Evolutionary conservation across 163 green algal species (phyloP).

Genomic region (Chlorella variabilis): DNA sequence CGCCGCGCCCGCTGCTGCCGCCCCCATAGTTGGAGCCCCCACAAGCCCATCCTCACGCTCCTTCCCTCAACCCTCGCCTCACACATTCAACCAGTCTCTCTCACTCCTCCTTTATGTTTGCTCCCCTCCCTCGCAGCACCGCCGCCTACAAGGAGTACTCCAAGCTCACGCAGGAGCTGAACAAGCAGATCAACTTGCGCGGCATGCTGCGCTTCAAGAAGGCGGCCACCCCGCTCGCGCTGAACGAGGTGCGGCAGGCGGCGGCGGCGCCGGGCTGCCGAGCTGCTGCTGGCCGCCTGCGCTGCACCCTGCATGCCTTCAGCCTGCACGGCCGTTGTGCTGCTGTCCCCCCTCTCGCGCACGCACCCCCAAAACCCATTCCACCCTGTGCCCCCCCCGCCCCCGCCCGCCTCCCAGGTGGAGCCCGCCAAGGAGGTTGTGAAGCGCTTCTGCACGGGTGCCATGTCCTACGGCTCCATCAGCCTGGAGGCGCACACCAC

Average conservation of each 20-base stretch:
- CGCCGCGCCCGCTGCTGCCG: too few relatives aligned
- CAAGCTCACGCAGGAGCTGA: constrained; percentile 79
- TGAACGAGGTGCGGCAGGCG: constrained; percentile 71
- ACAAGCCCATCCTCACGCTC: too few relatives aligned
- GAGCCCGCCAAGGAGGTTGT: constrained; percentile 91
- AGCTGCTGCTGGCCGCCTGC: too few relatives aligned
- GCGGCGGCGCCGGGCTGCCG: background rate
- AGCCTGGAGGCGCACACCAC: constrained; percentile 93
- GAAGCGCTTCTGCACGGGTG: constrained; percentile 91
- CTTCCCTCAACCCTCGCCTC: too few relatives aligned
- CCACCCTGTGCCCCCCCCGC: constrained; percentile 4
- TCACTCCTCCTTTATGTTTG: too few relatives aligned
- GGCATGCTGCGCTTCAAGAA: constrained; percentile 91
- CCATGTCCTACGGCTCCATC: constrained; percentile 93
- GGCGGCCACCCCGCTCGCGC: constrained; percentile 54
- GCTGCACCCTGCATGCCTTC: too few relatives aligned
- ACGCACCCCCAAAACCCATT: background rate
- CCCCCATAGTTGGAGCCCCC: too few relatives aligned
- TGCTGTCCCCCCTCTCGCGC: too few relatives aligned
- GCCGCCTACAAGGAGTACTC: constrained; percentile 84
- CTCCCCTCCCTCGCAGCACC: constrained; percentile 22
- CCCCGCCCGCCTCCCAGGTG: constrained; percentile 58
- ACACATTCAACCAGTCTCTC: too few relatives aligned
- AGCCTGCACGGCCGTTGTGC: too few relatives aligned
- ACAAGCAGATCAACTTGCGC: constrained; percentile 81